Conservation (phyloP, 2,329 filamentous ascomycete species). For the Lasiodiplodia citricola region DNA sequence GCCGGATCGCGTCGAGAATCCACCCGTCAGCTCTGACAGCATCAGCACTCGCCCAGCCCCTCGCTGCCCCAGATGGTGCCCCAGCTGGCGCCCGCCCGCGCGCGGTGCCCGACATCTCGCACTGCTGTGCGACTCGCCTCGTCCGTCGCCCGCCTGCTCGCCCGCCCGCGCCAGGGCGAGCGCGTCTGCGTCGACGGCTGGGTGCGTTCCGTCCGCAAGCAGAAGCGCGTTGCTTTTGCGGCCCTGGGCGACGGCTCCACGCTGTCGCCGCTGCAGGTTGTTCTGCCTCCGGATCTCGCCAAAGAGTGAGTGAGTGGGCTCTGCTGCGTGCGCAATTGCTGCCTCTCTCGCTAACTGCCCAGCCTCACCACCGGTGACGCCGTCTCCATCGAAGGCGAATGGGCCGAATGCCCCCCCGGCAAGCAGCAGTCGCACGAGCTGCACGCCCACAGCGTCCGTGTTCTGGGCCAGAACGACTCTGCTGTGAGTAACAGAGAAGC, state of each 20-base stretch:
- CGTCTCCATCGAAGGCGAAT: constrained; percentile 76
- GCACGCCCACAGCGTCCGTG: constrained; percentile 69
- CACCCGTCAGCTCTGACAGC: background rate
- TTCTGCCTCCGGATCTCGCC: constrained; percentile 73
- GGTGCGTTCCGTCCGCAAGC: constrained; percentile 82
- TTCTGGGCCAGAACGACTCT: constrained; percentile 80
- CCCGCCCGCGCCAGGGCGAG: constrained; percentile 29
- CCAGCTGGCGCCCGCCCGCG: constrained; percentile 28
- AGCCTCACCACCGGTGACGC: constrained; percentile 84
- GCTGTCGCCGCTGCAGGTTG: constrained; percentile 76
- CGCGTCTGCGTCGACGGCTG: constrained; percentile 69
- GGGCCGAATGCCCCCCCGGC: constrained; percentile 71
- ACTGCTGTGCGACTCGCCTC: constrained; percentile 30
- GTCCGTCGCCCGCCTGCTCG: constrained; percentile 50
- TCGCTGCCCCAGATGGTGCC: constrained; percentile 12
- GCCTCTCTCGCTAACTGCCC: constrained; percentile 25
- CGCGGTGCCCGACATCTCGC: constrained; percentile 31
- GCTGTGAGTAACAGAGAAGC: constrained; percentile 61
- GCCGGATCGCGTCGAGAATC: background rate
- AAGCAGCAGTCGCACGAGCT: constrained; percentile 80
- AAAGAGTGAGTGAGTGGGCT: constrained; percentile 65
- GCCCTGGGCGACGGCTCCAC: constrained; percentile 88
- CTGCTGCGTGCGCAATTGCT: background rate
- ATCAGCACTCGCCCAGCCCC: constrained; percentile 5
- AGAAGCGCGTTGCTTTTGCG: constrained; percentile 84